phyloP scores from a whole-genome alignment of 2,329 filamentous ascomycete species.

The Aspergillus hortae region DNA sequence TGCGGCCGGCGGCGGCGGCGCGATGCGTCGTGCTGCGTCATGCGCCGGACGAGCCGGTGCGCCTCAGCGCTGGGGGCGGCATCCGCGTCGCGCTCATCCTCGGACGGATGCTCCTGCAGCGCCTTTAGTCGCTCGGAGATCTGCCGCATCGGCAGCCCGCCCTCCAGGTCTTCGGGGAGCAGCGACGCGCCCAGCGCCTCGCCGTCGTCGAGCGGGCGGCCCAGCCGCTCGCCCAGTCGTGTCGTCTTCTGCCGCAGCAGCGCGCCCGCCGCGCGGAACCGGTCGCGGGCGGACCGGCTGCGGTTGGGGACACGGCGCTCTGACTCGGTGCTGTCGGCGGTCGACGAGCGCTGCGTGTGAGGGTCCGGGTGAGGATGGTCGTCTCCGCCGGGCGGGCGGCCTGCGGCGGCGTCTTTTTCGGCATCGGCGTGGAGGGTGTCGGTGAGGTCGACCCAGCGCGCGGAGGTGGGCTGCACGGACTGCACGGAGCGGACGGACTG shows the following conservation, averaged over 20 bases:
- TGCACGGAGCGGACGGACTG: constrained; percentile 8
- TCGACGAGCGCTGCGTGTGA: background rate
- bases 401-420: background rate
- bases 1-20: constrained; percentile 22
- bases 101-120: constrained; percentile 14
- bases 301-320: constrained; percentile 7
- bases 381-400: background rate
- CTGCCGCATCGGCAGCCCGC: constrained; percentile 19
- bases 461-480: constrained; percentile 6
- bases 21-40: constrained; percentile 27
- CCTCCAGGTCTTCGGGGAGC: constrained; percentile 29
- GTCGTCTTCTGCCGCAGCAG: constrained; percentile 28
- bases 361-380: too few relatives aligned
- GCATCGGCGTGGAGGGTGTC: constrained; percentile 5
- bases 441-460: constrained; percentile 8
- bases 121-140: constrained; percentile 19
- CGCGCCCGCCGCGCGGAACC: constrained; percentile 27
- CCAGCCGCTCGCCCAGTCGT: constrained; percentile 26
- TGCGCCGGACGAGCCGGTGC: constrained; percentile 36
- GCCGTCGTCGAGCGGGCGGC: constrained; percentile 29
- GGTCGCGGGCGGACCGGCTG: constrained; percentile 18
- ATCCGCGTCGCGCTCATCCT: constrained; percentile 16
- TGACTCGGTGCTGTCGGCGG: constrained; percentile 1
- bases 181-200: constrained; percentile 26
- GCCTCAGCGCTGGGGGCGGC: constrained; percentile 30